Percentiles rank a stretch among this genome's conserved stretches.
Evolutionary conservation across 768 basidiomycete species (phyloP).

Genomic region (Suillus subaureus): DNA sequence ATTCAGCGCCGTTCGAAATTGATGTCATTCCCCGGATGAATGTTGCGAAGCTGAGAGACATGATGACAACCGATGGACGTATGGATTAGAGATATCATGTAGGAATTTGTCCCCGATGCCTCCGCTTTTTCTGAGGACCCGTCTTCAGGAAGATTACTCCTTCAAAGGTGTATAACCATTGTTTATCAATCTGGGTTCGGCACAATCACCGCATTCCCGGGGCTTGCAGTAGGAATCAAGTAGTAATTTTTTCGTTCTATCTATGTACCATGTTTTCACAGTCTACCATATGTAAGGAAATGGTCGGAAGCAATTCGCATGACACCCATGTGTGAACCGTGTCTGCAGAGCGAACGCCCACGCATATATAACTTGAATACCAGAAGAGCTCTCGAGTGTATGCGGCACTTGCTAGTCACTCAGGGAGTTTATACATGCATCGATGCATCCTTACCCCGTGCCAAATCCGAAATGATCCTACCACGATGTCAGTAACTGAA

Average conservation of each 20-base stretch:
- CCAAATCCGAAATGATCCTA: slow-evolving; percentile 63
- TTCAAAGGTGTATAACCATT: background rate
- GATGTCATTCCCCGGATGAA: background rate
- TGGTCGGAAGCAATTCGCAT: too few relatives aligned
- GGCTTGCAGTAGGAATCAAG: background rate
- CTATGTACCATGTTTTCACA: background rate
- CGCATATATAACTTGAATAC: too few relatives aligned
- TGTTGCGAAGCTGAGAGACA: background rate
- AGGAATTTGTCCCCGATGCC: background rate
- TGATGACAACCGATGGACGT: background rate
- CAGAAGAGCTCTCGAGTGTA: too few relatives aligned
- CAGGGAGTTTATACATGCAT: background rate
- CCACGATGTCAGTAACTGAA: background rate
- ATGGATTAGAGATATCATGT: background rate
- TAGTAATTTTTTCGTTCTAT: background rate
- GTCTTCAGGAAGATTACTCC: background rate
- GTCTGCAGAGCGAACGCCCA: too few relatives aligned
- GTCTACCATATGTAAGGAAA: background rate
- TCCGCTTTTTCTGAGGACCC: background rate
- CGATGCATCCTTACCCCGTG: slow-evolving; percentile 52
- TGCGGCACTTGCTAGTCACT: background rate
- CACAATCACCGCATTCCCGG: background rate
- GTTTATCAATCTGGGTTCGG: background rate
- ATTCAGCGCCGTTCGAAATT: slow-evolving; percentile 35
- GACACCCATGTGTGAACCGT: too few relatives aligned